These are phyloP conservation scores for Hymenoscyphus fructigenus DNA, from an alignment of 2,329 filamentous ascomycete species.

Conservation along the genomic window DNA sequence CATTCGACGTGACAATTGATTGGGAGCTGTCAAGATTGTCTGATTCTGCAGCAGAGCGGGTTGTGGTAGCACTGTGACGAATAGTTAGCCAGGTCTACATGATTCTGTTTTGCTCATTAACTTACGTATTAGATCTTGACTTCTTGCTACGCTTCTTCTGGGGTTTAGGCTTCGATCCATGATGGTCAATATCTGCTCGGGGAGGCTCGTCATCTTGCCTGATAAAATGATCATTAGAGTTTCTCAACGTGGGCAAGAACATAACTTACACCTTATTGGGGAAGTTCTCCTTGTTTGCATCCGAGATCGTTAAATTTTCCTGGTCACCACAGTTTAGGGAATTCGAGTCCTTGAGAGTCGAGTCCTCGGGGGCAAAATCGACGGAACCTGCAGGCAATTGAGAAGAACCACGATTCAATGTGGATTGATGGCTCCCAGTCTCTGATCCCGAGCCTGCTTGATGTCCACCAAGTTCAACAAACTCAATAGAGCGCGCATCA, in stretches of 20 bases:
- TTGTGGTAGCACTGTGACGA: background rate
- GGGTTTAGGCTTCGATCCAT: background rate
- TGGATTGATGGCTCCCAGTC: background rate
- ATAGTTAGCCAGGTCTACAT: background rate
- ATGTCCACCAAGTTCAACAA: background rate
- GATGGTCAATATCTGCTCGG: background rate
- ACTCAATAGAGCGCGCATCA: background rate
- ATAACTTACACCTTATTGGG: constrained; percentile 5
- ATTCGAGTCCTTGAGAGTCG: background rate
- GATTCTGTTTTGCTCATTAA: background rate
- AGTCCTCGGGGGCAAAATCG: background rate
- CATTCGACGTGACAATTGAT: background rate
- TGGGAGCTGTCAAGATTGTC: background rate
- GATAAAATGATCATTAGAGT: background rate
- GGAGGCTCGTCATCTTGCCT: background rate
- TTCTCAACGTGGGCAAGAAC: background rate
- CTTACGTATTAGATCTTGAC: constrained; percentile 10
- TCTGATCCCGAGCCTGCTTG: background rate
- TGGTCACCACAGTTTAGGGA: background rate
- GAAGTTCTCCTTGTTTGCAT: constrained; percentile 11
- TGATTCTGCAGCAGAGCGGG: background rate
- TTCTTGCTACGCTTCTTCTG: background rate
- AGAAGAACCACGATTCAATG: background rate
- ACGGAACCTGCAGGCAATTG: background rate
- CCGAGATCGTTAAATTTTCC: background rate